A percentile compares a stretch with the other conserved stretches of the same genome.
Evolutionary conservation across 345 rosid genomes (phyloP).

Genomic region (Diplotaxis tenuifolia): DNA sequence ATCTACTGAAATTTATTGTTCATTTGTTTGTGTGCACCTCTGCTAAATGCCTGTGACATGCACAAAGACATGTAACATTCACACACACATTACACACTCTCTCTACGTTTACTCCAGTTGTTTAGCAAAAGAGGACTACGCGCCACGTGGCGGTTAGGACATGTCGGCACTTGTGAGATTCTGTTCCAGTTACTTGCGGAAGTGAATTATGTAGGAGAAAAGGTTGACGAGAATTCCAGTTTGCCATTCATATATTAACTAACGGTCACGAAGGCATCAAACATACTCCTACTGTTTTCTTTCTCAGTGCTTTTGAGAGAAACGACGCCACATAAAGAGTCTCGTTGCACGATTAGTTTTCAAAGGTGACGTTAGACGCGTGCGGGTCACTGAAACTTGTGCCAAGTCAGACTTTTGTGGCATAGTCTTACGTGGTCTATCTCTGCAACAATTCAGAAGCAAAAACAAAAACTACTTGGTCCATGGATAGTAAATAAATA

Average conservation of each 20-base stretch:
- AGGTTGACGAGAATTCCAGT: conserved; percentile 24
- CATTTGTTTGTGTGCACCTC: neutral
- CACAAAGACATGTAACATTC: neutral
- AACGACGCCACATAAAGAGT: conserved; percentile 22
- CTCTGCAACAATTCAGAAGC: conserved; percentile 31
- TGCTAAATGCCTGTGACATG: conserved; percentile 6
- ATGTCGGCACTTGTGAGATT: conserved; percentile 30
- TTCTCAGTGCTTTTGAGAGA: conserved; percentile 6
- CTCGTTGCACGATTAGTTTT: conserved; percentile 22
- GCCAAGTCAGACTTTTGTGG: conserved; percentile 36
- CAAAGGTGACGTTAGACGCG: conserved; percentile 36
- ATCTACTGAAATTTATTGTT: neutral
- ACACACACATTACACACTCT: conserved; percentile 8
- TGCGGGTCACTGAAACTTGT: conserved; percentile 40
- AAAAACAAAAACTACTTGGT: neutral
- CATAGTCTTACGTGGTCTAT: conserved; percentile 39
- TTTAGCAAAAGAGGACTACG: neutral
- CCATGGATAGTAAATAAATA: neutral
- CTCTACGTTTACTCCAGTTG: neutral
- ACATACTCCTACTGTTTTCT: conserved; percentile 1
- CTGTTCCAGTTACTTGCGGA: conserved; percentile 38
- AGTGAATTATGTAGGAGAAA: conserved; percentile 35
- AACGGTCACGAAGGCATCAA: conserved; percentile 28
- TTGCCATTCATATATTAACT: conserved; percentile 25
- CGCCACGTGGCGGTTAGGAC: conserved; percentile 2